Conservation (phyloP, 2,329 filamentous ascomycete species). For the Drechslera avenae region DNA sequence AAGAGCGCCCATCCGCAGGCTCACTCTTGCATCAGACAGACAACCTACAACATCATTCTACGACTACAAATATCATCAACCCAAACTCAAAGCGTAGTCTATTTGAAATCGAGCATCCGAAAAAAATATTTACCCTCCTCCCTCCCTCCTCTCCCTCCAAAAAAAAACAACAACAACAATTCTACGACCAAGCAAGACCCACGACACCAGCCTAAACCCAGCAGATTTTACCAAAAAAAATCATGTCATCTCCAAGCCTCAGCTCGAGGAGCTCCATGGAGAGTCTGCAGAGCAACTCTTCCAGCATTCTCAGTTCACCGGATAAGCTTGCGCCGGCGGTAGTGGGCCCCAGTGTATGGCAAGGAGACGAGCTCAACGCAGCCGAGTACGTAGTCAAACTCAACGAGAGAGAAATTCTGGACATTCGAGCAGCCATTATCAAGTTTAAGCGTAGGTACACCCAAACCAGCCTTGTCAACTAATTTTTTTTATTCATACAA, state of each 20-base stretch:
- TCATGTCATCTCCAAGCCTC: slow-evolving; percentile 34
- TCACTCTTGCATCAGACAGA: slow-evolving; percentile 5
- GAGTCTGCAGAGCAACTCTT: slow-evolving; percentile 35
- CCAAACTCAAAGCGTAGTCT: not conserved
- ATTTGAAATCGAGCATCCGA: not conserved
- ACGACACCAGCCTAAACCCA: not conserved
- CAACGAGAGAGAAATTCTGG: slow-evolving; percentile 29
- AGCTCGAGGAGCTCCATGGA: slow-evolving; percentile 40
- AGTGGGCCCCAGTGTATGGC: slow-evolving; percentile 43
- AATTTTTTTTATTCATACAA: too few species aligned
- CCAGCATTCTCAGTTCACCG: slow-evolving; percentile 31
- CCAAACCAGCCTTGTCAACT: too few species aligned
- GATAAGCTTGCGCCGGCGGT: slow-evolving; percentile 38
- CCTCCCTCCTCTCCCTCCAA: too few species aligned
- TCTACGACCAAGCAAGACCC: not conserved
- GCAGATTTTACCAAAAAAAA: slow-evolving; percentile 3
- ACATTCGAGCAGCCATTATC: slow-evolving; percentile 42
- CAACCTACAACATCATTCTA: not conserved
- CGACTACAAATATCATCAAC: not conserved
- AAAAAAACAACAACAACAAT: too few species aligned
- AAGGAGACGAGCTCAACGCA: slow-evolving; percentile 33
- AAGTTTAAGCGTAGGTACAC: slow-evolving; percentile 37
- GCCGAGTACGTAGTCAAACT: slow-evolving; percentile 38
- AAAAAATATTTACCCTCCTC: too few species aligned
- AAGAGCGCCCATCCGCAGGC: slow-evolving; percentile 9